Evolutionary conservation across 371 early-diverging fungal genomes (phyloP).

Genomic region (Sporodiniella umbellata): DNA sequence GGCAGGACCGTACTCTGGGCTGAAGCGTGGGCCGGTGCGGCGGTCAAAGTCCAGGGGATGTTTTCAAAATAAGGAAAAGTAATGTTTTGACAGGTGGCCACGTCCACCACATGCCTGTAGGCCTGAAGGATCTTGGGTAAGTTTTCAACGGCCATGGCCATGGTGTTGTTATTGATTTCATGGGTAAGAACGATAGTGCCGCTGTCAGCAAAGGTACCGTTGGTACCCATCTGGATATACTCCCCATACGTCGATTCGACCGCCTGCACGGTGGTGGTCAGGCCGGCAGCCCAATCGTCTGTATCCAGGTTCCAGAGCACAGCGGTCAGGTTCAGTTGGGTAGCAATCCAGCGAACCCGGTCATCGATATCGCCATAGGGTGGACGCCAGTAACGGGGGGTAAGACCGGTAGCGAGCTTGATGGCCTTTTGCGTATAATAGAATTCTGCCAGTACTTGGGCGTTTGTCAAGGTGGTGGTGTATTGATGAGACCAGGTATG

Average conservation of each 20-base stretch:
- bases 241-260: constrained; percentile 30
- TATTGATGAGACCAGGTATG: constrained; percentile 61
- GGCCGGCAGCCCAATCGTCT: constrained; percentile 42
- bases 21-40: too few relatives aligned
- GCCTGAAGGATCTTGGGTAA: constrained; percentile 33
- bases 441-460: constrained; percentile 57
- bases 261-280: constrained; percentile 17
- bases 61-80: constrained; percentile 46
- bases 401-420: constrained; percentile 50
- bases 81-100: constrained; percentile 50
- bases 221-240: constrained; percentile 39
- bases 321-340: constrained; percentile 44
- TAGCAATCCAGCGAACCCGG: constrained; percentile 52
- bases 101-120: constrained; percentile 41
- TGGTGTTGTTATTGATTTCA: constrained; percentile 50
- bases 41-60: constrained; percentile 19
- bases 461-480: constrained; percentile 51
- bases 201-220: constrained; percentile 37
- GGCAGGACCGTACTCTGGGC: too few relatives aligned
- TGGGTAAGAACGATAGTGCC: constrained; percentile 48
- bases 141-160: constrained; percentile 37
- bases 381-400: constrained; percentile 58
- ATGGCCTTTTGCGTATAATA: constrained; percentile 51
- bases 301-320: constrained; percentile 49
- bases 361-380: constrained; percentile 54